phyloP scores from a whole-genome alignment of 768 basidiomycete species.

The Suillus occidentalis region DNA sequence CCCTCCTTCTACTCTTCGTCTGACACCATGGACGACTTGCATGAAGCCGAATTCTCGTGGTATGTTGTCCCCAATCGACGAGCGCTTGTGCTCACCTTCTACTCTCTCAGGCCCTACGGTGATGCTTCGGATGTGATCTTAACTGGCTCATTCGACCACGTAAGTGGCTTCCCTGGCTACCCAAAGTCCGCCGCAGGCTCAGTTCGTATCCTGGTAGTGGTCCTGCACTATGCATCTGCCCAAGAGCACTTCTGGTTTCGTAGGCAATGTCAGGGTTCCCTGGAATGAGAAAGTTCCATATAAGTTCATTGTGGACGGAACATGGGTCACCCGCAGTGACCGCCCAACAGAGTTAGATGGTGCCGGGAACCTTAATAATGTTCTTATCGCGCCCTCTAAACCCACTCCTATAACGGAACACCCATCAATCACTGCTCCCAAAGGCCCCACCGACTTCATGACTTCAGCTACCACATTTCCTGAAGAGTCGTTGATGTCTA shows the following conservation, averaged over 20 bases:
- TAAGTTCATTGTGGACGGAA: slow-evolving; percentile 81
- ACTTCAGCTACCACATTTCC: neutral
- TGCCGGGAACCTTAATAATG: slow-evolving; percentile 70
- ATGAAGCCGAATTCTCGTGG: slow-evolving; percentile 57
- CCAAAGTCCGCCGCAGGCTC: slow-evolving; percentile 14
- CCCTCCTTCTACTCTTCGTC: slow-evolving; percentile 9
- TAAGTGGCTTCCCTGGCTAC: slow-evolving; percentile 33
- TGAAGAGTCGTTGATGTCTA: neutral
- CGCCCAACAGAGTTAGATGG: slow-evolving; percentile 61
- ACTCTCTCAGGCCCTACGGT: slow-evolving; percentile 52
- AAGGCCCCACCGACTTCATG: slow-evolving; percentile 14
- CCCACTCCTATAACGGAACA: slow-evolving; percentile 23
- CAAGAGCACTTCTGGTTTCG: slow-evolving; percentile 56
- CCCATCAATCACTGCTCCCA: neutral
- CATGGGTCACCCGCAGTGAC: slow-evolving; percentile 55
- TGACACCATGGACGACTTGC: slow-evolving; percentile 40
- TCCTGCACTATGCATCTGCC: slow-evolving; percentile 53
- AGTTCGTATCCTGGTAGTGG: slow-evolving; percentile 47
- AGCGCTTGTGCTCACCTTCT: slow-evolving; percentile 6
- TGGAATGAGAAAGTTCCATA: slow-evolving; percentile 65
- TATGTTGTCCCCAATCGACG: slow-evolving; percentile 29
- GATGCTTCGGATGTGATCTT: slow-evolving; percentile 60
- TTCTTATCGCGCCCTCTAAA: slow-evolving; percentile 53
- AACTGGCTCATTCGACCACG: slow-evolving; percentile 80
- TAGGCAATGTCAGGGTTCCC: slow-evolving; percentile 52